These are phyloP conservation scores for Phytophthora sp. DNA, from an alignment of 352 stramenopile species.

Conservation along the genomic window DNA sequence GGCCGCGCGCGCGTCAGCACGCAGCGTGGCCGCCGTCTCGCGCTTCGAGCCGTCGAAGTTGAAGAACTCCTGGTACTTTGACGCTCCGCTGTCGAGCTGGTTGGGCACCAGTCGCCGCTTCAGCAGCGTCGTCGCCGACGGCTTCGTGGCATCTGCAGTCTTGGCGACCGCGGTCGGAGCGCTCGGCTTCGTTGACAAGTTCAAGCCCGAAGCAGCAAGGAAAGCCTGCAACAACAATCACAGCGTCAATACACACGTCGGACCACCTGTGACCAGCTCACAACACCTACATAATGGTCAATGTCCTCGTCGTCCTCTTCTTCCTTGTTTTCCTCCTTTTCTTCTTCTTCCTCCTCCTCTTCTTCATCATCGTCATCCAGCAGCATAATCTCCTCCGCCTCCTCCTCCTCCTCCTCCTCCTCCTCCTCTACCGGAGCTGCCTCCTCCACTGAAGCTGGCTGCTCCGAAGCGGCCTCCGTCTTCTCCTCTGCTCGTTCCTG, in stretches of 20 bases:
- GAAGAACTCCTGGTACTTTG: constrained; percentile 45
- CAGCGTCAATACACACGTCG: background rate
- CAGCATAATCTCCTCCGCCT: constrained; percentile 55
- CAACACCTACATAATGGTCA: constrained; percentile 51
- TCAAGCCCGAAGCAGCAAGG: constrained; percentile 54
- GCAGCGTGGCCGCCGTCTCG: constrained; percentile 31
- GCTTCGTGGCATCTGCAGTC: background rate
- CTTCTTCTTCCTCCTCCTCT: constrained; percentile 31
- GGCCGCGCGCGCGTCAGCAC: constrained; percentile 40
- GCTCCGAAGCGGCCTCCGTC: background rate
- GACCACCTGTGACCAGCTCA: background rate
- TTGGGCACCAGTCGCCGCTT: constrained; percentile 52
- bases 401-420: constrained; percentile 19
- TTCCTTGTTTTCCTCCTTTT: constrained; percentile 32
- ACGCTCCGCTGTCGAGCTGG: constrained; percentile 71
- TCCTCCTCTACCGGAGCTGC: background rate
- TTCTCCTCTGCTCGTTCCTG: constrained; percentile 5
- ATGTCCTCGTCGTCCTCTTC: constrained; percentile 55
- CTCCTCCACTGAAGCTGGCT: background rate
- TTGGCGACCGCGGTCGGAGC: background rate
- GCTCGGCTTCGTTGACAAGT: constrained; percentile 30
- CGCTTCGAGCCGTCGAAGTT: constrained; percentile 32
- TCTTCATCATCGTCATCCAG: constrained; percentile 54
- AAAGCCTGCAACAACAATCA: constrained; percentile 33
- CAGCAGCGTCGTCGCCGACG: constrained; percentile 8